Evolutionary conservation across 148 eudicot genomes (phyloP).

Genomic region (Fagopyrum tataricum): DNA sequence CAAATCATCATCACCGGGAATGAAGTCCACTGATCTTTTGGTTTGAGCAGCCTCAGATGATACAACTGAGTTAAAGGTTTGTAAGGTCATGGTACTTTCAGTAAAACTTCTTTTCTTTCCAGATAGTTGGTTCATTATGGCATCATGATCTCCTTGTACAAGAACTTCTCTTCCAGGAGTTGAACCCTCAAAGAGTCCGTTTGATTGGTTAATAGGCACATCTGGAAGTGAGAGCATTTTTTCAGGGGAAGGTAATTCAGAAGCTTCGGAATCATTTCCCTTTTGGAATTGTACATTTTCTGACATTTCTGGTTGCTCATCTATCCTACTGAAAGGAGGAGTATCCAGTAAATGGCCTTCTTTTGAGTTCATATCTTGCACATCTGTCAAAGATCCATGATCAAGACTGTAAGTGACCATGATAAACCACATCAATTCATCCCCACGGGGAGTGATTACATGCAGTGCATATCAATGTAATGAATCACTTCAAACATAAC

Average conservation of each 20-base stretch:
- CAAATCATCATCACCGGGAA: constrained; percentile 88
- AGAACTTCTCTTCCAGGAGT: constrained; percentile 39
- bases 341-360: neutral
- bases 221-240: constrained; percentile 42
- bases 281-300: neutral
- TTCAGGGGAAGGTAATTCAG: constrained; percentile 54
- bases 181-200: constrained; percentile 22
- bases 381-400: constrained; percentile 1
- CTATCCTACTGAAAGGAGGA: neutral
- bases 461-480: neutral
- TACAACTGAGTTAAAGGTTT: constrained; percentile 63
- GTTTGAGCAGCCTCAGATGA: constrained; percentile 55
- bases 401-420: neutral
- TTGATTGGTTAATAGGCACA: constrained; percentile 20
- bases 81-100: constrained; percentile 74
- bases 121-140: constrained; percentile 34
- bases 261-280: constrained; percentile 5
- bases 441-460: neutral
- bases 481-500: neutral
- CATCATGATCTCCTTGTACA: constrained; percentile 30
- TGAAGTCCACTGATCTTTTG: constrained; percentile 43
- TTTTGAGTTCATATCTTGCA: neutral
- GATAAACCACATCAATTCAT: neutral
- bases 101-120: constrained; percentile 77
- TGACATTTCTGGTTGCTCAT: neutral